Base-by-base conservation (phyloP, 306 rosid species). In the Cucumis melo region DNA sequence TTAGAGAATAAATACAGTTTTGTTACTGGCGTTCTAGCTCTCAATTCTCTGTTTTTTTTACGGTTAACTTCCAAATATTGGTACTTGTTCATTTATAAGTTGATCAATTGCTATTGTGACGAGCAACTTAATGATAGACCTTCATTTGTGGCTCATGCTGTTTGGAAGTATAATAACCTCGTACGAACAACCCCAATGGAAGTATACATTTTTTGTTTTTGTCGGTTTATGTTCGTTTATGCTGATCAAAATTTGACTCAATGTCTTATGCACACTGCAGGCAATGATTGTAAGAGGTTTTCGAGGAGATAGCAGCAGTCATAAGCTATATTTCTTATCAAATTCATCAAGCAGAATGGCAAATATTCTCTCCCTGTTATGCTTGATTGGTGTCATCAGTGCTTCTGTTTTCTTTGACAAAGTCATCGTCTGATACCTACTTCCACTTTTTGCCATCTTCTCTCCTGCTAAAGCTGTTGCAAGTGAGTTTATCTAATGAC, bases 201-300 rank as follows among this genome's bases (percentile, higher is more conserved):
- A 24, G 38, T 59, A 24, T 6, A 39, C 29, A 8, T 42, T 56
- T 36, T 55, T 36, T 12, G 29, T 13, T 60, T 60, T 24, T 60
- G 66, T 46, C 5, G 16, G 5, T 46, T 46, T 46, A 46, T 46
- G 53, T 21, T 29, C n/a, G 2, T 12, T 11, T 21, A 39, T 12
- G 38, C 23, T 9, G 50, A 32, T 29, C 48, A 2, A 74, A 74
- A 0, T 19, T 29, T 5, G 48, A 74, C 16, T n/a, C 63, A n/a
- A 32, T 55, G 32, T 17, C 44, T 29, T 44, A 78, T 24, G 80
- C 72, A 78, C 42, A 75, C 76, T 67, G 81, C 89, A 93, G 98
- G 98, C 98, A 58, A 93, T 93, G 98, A 90, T 93, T 63, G 97
- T 85, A 61, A 87, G 98, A 86, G 98, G 98, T 42, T 93, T 93